Base-by-base conservation (phyloP, 768 basidiomycete species). In the Trametes elegans region DNA sequence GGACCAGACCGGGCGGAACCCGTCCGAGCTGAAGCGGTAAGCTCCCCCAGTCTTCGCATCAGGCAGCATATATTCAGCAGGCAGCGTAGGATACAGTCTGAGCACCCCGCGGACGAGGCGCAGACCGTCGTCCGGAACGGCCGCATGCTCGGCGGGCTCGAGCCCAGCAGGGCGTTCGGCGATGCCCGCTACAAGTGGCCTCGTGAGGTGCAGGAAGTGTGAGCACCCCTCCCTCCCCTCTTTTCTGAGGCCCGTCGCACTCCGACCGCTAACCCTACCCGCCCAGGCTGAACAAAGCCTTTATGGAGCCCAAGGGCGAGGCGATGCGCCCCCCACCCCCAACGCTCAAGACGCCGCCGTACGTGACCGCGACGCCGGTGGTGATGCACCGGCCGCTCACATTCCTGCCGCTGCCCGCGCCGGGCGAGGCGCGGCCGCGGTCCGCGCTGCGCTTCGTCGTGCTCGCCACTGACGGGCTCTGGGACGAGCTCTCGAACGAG, bases 1-100 rank as follows among this genome's bases (percentile, higher is more conserved):
- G 70, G 97, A 98, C 66, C 95, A 98, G 75, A 98, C 95, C 7
- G 97, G 93, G 34, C 83, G 92, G 61, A 98, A 93, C 67, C 84
- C 81, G 14, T 86, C 82, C 41, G 97, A 99, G 71, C 74, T 88
- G 23, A 80, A 80, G 68, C 82, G 94, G 95, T 94, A 62, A 46
- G 18, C 65, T 43, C n/a, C 16, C 9, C n/a, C 3, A 21, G 14
- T 49, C 28, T 10, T 35, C 16, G 11, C n/a, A 19, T 34, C 6
- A n/a, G 18, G 14, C 13, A 42, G 9, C 14, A 49, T 23, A 21
- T 13, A 6, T 11, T 38, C 19, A 26, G n/a, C 11, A 9, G 7
- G 23, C 45, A 34, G 16, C 26, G 10, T 28, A 92, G 92, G 40
- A 79, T 97, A 29, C 85, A 81, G 62, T 83, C 82, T 7, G 92